phyloP scores from a whole-genome alignment of 2,329 filamentous ascomycete species.

The Colletotrichum sp. region DNA sequence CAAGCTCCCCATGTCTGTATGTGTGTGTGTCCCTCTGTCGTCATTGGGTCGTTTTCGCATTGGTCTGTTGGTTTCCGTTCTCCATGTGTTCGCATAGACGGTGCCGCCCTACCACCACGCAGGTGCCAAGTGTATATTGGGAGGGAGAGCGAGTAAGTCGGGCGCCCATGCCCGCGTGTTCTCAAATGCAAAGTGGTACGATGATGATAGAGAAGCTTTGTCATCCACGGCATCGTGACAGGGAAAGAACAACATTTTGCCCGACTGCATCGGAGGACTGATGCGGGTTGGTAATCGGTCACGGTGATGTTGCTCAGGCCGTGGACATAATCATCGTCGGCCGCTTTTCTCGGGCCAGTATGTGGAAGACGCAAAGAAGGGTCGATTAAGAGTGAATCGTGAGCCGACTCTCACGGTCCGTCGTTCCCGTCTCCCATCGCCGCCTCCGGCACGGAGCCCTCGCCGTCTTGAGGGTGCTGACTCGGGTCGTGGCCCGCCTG shows the following conservation, averaged over 20 bases:
- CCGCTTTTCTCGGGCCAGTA: neutral
- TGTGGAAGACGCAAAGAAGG: neutral
- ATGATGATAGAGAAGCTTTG: neutral
- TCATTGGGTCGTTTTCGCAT: neutral
- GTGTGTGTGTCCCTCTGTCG: neutral
- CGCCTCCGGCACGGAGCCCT: conserved; percentile 17
- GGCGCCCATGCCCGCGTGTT: neutral
- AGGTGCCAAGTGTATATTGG: neutral
- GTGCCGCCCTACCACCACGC: neutral
- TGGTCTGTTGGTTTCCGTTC: neutral
- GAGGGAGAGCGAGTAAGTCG: conserved; percentile 3
- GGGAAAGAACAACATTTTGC: neutral
- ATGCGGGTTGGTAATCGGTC: neutral
- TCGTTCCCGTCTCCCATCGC: conserved; percentile 22
- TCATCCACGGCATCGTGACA: neutral
- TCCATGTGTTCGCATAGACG: neutral
- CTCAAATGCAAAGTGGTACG: conserved; percentile 5
- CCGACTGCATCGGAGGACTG: neutral
- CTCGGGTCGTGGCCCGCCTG: conserved; percentile 29
- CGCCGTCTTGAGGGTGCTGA: conserved; percentile 24
- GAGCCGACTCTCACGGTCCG: conserved; percentile 1
- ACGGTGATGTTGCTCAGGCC: neutral
- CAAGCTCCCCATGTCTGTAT: neutral
- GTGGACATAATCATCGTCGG: neutral
- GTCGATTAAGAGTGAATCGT: neutral